These are phyloP conservation scores for Coemansia sp. DNA, from an alignment of 192 early-diverging fungal genomes.

Conservation along the genomic window DNA sequence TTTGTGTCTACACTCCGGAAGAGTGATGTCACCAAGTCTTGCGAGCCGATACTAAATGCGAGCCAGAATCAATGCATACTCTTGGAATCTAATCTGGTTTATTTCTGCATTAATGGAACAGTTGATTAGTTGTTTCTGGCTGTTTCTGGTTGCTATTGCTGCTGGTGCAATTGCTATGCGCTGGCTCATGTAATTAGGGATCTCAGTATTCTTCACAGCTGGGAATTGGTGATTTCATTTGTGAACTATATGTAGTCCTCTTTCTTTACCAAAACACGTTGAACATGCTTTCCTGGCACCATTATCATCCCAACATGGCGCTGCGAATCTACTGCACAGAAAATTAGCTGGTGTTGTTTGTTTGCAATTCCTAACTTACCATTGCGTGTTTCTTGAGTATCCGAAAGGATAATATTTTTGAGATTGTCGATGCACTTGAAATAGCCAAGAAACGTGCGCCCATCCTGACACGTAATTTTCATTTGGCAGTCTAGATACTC, in stretches of 20 bases:
- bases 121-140: no score
- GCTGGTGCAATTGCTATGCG: no score
- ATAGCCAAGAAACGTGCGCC: conserved; percentile 31
- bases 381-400: conserved; percentile 30
- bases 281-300: conserved; percentile 45
- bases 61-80: no score
- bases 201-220: no score
- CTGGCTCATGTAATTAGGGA: no score
- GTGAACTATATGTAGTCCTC: no score
- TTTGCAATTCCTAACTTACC: conserved; percentile 13
- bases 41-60: neutral
- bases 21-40: conserved; percentile 1
- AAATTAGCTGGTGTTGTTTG: neutral
- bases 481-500: conserved; percentile 42
- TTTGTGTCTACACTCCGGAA: neutral
- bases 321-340: conserved; percentile 19
- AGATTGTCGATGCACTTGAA: conserved; percentile 43
- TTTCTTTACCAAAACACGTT: conserved; percentile 37
- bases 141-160: no score
- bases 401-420: conserved; percentile 39
- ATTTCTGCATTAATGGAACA: no score
- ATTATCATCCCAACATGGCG: conserved; percentile 53
- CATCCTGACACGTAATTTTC: conserved; percentile 31
- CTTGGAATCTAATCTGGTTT: no score
- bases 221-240: no score